These are phyloP conservation scores for Didymella pinodella DNA, from an alignment of 2,329 filamentous ascomycete genomes.

Conservation along the genomic window DNA sequence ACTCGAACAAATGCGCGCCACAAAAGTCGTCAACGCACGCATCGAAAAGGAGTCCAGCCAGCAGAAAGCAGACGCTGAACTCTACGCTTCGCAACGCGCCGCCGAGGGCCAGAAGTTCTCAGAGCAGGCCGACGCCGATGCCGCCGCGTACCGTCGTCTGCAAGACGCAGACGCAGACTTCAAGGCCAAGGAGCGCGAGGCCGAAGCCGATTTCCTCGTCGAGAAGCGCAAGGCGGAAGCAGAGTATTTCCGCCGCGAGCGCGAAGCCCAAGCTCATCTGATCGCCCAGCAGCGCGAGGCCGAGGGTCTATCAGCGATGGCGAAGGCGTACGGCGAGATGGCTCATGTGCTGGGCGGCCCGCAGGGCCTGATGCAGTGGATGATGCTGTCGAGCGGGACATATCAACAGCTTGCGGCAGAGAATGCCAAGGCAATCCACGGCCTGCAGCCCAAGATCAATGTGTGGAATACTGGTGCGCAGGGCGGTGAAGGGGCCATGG, in stretches of 20 bases:
- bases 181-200: constrained; percentile 51
- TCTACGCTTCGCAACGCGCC: constrained; percentile 59
- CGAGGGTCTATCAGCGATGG: constrained; percentile 78
- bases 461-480: constrained; percentile 82
- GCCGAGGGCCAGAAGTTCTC: constrained; percentile 66
- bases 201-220: constrained; percentile 60
- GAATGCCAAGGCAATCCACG: constrained; percentile 77
- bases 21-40: constrained; percentile 78
- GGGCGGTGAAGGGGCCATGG: constrained; percentile 56
- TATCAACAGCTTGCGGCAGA: constrained; percentile 80
- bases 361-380: constrained; percentile 78
- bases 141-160: constrained; percentile 54
- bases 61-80: constrained; percentile 68
- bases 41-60: constrained; percentile 73
- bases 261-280: constrained; percentile 67
- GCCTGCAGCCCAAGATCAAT: constrained; percentile 86
- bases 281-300: constrained; percentile 74
- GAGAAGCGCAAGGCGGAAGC: constrained; percentile 55
- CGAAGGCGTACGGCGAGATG: constrained; percentile 78
- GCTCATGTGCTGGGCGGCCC: constrained; percentile 78
- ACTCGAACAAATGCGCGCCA: constrained; percentile 61
- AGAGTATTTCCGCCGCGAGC: constrained; percentile 53
- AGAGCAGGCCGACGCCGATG: constrained; percentile 67
- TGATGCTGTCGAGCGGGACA: constrained; percentile 86
- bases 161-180: constrained; percentile 57